Percentiles rank a stretch among this genome's conserved stretches.
Conservation (phyloP, 192 early-diverging fungal genomes). For the Gryganskiella cystojenkinii region DNA sequence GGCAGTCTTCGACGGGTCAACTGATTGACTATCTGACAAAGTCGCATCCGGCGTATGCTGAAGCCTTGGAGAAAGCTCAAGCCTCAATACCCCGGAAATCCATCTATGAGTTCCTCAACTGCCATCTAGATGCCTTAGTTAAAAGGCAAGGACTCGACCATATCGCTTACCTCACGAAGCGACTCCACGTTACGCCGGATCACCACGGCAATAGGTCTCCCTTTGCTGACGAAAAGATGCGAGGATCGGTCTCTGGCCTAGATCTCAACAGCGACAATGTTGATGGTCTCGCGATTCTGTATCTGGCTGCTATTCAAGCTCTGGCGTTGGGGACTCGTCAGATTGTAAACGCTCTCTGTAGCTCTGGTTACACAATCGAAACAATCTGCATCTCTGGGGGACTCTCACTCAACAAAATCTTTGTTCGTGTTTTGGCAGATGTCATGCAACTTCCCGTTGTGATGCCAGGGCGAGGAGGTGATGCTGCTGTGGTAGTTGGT, state of each 20-base stretch:
- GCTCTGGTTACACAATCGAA: constrained; percentile 63
- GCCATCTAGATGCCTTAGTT: constrained; percentile 45
- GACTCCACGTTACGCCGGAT: constrained; percentile 79
- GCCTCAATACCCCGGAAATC: constrained; percentile 17
- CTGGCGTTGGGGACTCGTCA: constrained; percentile 73
- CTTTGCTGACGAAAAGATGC: constrained; percentile 68
- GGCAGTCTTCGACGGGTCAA: constrained; percentile 78
- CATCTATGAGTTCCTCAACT: constrained; percentile 66
- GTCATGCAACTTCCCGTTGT: constrained; percentile 61
- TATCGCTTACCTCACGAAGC: constrained; percentile 47
- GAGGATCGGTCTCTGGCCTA: constrained; percentile 68
- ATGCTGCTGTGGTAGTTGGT: constrained; percentile 74
- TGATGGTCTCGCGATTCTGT: constrained; percentile 61
- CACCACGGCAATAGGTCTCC: constrained; percentile 83
- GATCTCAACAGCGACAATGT: constrained; percentile 59
- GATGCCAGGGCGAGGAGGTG: constrained; percentile 61
- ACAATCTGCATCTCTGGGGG: constrained; percentile 75
- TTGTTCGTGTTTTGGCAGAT: constrained; percentile 71
- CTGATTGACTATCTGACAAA: constrained; percentile 70
- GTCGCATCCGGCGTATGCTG: constrained; percentile 64
- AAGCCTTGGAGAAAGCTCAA: constrained; percentile 35
- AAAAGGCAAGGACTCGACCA: constrained; percentile 18
- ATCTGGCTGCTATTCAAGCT: constrained; percentile 68
- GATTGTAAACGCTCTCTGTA: constrained; percentile 66
- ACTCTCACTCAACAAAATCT: constrained; percentile 68